These are phyloP conservation scores for Eugenia klotzschiana DNA, from an alignment of 441 rosid species.

Conservation along the genomic window DNA sequence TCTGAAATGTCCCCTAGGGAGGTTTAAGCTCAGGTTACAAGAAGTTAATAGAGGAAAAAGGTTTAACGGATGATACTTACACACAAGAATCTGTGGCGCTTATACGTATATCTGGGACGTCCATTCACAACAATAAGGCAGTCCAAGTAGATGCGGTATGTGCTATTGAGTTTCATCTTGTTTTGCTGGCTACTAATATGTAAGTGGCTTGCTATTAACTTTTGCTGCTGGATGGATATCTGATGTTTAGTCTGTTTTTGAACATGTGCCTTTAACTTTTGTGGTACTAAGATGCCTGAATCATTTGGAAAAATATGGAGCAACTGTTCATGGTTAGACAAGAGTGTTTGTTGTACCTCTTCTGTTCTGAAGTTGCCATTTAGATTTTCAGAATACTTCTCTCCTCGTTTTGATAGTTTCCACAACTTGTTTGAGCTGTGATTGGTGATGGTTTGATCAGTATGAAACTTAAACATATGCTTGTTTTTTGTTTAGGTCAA, in stretches of 20 bases:
- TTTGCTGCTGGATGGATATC: background rate
- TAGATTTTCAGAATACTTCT: background rate
- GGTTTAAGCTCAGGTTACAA: constrained; percentile 89
- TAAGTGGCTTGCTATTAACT: background rate
- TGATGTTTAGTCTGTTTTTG: background rate
- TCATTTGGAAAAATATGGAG: background rate
- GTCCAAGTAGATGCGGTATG: constrained; percentile 88
- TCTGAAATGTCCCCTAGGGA: constrained; percentile 33
- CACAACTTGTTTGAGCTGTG: background rate
- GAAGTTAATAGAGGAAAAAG: constrained; percentile 41
- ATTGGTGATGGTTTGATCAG: background rate
- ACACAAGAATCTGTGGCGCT: constrained; percentile 61
- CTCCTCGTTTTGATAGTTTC: background rate
- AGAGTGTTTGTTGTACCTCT: background rate
- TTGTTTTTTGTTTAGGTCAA: background rate
- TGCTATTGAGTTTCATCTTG: constrained; percentile 6
- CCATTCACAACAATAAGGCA: constrained; percentile 53
- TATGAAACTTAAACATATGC: background rate
- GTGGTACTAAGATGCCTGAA: background rate
- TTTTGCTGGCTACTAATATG: background rate
- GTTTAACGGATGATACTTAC: constrained; percentile 62
- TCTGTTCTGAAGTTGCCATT: background rate
- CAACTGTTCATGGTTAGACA: background rate
- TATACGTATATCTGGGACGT: constrained; percentile 73
- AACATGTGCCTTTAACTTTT: background rate